Evolutionary conservation across 2,329 filamentous ascomycete species (phyloP).

Genomic region (Orbilia quercus): DNA sequence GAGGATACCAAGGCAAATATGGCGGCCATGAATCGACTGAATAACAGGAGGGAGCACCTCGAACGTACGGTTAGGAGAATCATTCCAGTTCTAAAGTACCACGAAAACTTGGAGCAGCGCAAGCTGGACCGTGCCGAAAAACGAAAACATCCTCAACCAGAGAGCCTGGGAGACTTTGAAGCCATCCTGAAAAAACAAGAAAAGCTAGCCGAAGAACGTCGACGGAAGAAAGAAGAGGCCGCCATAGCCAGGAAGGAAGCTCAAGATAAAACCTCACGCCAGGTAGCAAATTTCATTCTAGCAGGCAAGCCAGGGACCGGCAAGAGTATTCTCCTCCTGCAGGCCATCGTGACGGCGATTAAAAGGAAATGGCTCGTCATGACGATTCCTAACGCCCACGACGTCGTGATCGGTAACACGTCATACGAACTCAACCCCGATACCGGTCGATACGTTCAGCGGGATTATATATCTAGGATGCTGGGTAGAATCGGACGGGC

Average conservation of each 20-base stretch:
- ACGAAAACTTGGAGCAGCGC: conserved; percentile 27
- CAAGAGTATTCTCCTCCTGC: conserved; percentile 86
- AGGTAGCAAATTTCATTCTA: conserved; percentile 34
- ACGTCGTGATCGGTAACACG: conserved; percentile 81
- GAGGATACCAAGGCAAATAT: conserved; percentile 18
- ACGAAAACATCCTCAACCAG: conserved; percentile 9
- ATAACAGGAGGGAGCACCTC: conserved; percentile 15
- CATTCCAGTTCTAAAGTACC: conserved; percentile 33
- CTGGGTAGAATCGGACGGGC: conserved; percentile 78
- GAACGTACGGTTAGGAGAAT: conserved; percentile 20
- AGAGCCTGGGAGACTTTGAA: conserved; percentile 37
- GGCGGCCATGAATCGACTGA: conserved; percentile 23
- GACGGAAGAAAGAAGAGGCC: conserved; percentile 20
- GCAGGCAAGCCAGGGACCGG: conserved; percentile 69
- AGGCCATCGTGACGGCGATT: conserved; percentile 83
- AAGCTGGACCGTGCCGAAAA: conserved; percentile 20
- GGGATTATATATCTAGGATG: conserved; percentile 78
- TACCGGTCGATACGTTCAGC: conserved; percentile 81
- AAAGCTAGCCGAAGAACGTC: conserved; percentile 7
- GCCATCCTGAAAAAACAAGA: conserved; percentile 9
- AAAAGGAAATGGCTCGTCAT: conserved; percentile 89
- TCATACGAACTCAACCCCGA: conserved; percentile 74
- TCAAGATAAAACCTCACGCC: conserved; percentile 27
- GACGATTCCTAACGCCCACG: conserved; percentile 87
- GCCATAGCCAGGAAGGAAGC: conserved; percentile 20